A percentile compares a stretch with the other conserved stretches of the same genome.
Conservation (phyloP, 345 rosid species). For the Salix dunnii region DNA sequence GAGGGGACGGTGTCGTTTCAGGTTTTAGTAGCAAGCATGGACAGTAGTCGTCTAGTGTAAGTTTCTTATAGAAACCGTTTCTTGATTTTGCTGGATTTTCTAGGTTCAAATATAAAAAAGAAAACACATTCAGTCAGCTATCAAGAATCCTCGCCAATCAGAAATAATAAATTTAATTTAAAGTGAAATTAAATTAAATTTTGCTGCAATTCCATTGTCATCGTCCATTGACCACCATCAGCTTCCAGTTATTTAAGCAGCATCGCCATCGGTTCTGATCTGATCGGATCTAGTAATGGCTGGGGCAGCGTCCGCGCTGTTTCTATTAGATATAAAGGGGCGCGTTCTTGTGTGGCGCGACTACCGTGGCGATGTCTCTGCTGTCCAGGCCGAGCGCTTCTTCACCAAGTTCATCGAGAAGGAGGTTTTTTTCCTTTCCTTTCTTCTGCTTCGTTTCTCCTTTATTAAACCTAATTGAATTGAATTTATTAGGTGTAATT, state of each 20-base stretch:
- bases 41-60: too few relatives aligned
- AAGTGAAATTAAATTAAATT: not conserved
- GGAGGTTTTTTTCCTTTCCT: conserved; percentile 44
- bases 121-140: not conserved
- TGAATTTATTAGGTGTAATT: not conserved
- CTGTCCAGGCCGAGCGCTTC: conserved; percentile 84
- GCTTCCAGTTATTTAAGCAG: not conserved
- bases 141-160: not conserved
- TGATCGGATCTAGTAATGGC: conserved; percentile 42
- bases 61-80: not conserved
- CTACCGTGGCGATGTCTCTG: conserved; percentile 89
- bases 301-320: conserved; percentile 95
- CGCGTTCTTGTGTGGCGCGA: conserved; percentile 97
- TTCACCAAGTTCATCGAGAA: conserved; percentile 94
- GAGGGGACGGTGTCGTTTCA: too few relatives aligned
- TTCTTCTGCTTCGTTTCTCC: not conserved
- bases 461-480: not conserved
- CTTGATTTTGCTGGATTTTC: not conserved
- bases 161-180: too few relatives aligned
- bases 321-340: conserved; percentile 86
- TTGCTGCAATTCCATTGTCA: not conserved
- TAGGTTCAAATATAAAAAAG: not conserved
- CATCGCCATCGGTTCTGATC: not conserved
- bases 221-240: not conserved
- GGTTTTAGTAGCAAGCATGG: too few relatives aligned